Conservation (phyloP, 257 asterid genomes). For the Rhazya stricta region DNA sequence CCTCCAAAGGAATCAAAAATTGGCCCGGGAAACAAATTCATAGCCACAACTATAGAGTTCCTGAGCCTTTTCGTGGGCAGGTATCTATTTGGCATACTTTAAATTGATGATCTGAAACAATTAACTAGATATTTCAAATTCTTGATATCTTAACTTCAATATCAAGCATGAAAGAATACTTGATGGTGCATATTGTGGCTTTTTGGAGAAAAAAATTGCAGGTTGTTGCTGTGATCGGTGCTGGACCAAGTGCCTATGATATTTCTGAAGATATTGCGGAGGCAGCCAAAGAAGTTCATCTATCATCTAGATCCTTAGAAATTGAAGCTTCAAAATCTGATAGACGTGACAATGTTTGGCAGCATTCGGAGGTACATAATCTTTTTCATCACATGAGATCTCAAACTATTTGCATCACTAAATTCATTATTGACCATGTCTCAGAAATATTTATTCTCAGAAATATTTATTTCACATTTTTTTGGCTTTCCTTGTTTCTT, state of each 20-base stretch:
- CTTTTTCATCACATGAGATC: neutral
- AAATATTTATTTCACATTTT: no score
- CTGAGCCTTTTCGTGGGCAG: conserved; percentile 47
- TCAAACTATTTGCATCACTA: no score
- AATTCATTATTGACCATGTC: no score
- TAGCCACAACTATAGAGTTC: conserved; percentile 59
- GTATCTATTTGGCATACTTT: conserved; percentile 14
- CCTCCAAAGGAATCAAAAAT: conserved; percentile 36
- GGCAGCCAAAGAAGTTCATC: conserved; percentile 28
- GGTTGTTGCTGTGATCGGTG: conserved; percentile 27
- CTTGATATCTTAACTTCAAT: conserved; percentile 20
- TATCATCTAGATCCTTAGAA: conserved; percentile 16
- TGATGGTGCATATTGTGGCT: no score
- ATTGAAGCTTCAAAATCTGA: neutral
- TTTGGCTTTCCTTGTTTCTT: no score
- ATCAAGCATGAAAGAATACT: conserved; percentile 13
- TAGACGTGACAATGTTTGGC: conserved; percentile 17
- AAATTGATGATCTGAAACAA: neutral
- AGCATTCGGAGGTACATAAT: conserved; percentile 20
- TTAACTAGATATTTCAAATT: neutral
- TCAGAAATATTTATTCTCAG: no score
- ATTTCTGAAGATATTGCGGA: conserved; percentile 19
- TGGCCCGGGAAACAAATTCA: conserved; percentile 70
- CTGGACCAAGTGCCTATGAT: conserved; percentile 27
- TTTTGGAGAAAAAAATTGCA: neutral